phyloP scores from a whole-genome alignment of 2,329 filamentous ascomycete genomes.

The Alternaria sp. region DNA sequence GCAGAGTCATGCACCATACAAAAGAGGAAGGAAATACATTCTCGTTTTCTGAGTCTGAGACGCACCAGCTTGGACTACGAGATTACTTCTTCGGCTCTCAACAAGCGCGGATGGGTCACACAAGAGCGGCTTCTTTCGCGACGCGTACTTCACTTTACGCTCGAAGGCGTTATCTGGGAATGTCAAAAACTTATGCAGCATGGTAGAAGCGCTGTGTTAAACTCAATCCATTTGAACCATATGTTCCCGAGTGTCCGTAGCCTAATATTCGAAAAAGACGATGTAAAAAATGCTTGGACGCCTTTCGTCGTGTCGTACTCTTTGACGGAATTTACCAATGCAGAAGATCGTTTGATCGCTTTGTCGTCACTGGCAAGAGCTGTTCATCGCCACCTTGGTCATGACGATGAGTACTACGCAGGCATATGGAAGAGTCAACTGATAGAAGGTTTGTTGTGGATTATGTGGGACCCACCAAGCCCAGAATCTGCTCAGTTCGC shows the following conservation, averaged over 20 bases:
- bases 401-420: not conserved
- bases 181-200: not conserved
- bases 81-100: conserved; percentile 1
- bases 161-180: not conserved
- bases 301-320: not conserved
- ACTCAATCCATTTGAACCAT: too few species aligned
- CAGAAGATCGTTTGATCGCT: conserved; percentile 2
- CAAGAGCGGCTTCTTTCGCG: conserved; percentile 7
- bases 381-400: not conserved
- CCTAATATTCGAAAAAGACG: too few species aligned
- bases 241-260: too few species aligned
- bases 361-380: not conserved
- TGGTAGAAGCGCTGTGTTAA: not conserved
- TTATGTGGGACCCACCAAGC: not conserved
- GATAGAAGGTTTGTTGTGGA: not conserved
- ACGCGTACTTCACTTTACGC: conserved; percentile 6
- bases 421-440: not conserved
- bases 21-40: not conserved
- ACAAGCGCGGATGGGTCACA: conserved; percentile 6
- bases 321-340: not conserved
- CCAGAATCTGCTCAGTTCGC: not conserved
- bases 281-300: not conserved
- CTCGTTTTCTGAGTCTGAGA: too few species aligned
- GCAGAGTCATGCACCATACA: not conserved
- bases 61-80: too few species aligned